phyloP scores from a whole-genome alignment of 169 alveolate species.

The Fabrea salina region DNA sequence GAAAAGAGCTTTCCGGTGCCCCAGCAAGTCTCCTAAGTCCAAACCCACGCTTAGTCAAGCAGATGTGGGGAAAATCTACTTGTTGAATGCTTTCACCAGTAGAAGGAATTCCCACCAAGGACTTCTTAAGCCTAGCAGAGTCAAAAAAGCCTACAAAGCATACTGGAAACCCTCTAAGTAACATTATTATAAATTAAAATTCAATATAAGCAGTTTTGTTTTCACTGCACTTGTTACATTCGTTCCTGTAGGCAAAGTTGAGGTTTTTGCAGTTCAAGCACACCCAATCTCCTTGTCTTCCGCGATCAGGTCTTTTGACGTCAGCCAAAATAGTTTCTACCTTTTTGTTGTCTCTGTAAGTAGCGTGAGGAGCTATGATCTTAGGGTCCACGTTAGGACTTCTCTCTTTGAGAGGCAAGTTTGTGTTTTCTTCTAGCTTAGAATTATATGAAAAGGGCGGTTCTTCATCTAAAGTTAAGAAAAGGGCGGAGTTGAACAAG shows the following conservation, averaged over 20 bases:
- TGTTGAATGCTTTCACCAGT: no score
- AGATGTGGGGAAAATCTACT: no score
- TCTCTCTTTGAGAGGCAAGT: background rate
- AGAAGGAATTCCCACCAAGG: no score
- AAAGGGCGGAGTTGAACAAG: background rate
- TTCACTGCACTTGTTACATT: slow-evolving; percentile 63
- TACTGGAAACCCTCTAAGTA: no score
- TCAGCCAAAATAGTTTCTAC: background rate
- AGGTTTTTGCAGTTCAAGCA: slow-evolving; percentile 68
- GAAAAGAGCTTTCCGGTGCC: no score
- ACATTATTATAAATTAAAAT: background rate
- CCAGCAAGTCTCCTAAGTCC: no score
- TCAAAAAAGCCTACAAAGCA: no score
- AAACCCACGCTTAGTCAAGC: no score
- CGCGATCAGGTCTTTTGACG: slow-evolving; percentile 45
- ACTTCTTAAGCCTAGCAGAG: no score
- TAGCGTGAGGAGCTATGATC: background rate
- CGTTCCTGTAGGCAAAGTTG: slow-evolving; percentile 68
- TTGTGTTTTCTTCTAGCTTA: background rate
- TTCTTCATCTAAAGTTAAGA: background rate
- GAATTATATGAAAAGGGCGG: background rate
- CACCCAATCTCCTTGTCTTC: slow-evolving; percentile 74
- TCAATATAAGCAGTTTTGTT: background rate
- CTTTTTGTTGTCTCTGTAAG: background rate
- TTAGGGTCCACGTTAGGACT: background rate